These are phyloP conservation scores for Botrytis pseudocinerea DNA, from an alignment of 2,329 filamentous ascomycete genomes.

Conservation along the genomic window DNA sequence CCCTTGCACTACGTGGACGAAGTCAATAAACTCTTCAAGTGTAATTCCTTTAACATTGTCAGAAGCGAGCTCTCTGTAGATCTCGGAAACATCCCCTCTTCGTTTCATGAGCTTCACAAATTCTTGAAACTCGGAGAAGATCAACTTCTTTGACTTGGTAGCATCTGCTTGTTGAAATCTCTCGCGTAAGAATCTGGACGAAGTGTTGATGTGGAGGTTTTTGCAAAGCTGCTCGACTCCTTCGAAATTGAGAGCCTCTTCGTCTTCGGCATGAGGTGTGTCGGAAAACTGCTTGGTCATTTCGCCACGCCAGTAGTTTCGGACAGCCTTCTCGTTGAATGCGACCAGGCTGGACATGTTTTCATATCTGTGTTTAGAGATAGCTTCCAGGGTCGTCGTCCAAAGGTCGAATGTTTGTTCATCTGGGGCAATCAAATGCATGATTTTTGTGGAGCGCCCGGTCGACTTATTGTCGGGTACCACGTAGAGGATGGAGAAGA, in stretches of 20 bases:
- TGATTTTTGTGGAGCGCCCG: constrained; percentile 67
- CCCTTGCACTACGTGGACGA: constrained; percentile 71
- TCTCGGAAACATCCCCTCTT: constrained; percentile 73
- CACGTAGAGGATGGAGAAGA: constrained; percentile 89
- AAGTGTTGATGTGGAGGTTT: constrained; percentile 88
- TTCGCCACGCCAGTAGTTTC: constrained; percentile 81
- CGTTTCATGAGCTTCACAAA: constrained; percentile 84
- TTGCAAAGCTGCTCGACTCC: constrained; percentile 83
- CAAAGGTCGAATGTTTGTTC: constrained; percentile 72
- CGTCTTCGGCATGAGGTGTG: constrained; percentile 52
- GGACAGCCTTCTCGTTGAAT: constrained; percentile 79
- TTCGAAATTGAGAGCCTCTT: constrained; percentile 72
- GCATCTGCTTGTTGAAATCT: constrained; percentile 75
- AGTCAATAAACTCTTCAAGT: constrained; percentile 70
- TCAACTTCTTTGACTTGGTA: constrained; percentile 64
- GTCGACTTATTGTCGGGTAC: constrained; percentile 72
- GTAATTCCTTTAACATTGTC: constrained; percentile 66
- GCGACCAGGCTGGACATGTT: constrained; percentile 87
- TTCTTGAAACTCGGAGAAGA: constrained; percentile 77
- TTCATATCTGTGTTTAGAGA: constrained; percentile 83
- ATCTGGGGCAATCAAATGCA: constrained; percentile 83
- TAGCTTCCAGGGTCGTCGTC: constrained; percentile 79
- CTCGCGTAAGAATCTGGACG: constrained; percentile 67
- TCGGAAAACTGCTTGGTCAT: constrained; percentile 69
- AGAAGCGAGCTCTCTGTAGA: constrained; percentile 65